Conservation (phyloP, 176 grass and related monocot species). For the Aegilops longissima region DNA sequence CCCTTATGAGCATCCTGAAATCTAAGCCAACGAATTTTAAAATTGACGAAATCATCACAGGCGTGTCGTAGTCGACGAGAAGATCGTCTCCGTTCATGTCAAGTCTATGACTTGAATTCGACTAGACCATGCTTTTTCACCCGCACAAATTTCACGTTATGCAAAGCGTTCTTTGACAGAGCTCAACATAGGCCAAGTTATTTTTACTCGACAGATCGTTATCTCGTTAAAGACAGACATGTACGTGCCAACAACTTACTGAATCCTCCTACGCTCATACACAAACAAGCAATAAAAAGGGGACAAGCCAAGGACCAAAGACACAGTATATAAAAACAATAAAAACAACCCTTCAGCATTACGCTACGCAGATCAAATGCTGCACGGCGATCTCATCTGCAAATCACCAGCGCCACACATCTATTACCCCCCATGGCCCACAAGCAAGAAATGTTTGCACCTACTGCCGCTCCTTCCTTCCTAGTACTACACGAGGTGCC, state of each 20-base stretch:
- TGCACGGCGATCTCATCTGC: neutral
- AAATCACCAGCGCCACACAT: neutral
- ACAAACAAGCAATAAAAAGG: neutral
- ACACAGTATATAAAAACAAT: neutral
- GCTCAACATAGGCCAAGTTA: no score
- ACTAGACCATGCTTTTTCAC: no score
- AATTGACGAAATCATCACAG: no score
- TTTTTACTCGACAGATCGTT: neutral
- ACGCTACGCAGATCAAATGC: neutral
- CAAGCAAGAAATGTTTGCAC: conserved; percentile 35
- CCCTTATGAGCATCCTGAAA: no score
- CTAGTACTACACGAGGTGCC: neutral
- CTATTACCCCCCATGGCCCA: neutral
- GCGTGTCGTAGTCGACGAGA: no score
- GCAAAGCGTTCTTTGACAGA: no score
- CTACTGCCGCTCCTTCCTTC: neutral
- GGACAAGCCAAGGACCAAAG: neutral
- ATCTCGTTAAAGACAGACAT: neutral
- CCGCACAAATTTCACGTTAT: no score
- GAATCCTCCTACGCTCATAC: neutral
- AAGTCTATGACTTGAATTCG: no score
- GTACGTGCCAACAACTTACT: neutral
- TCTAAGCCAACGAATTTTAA: no score
- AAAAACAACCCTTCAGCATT: neutral
- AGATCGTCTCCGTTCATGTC: no score